These are phyloP conservation scores for Xylaria sp. DNA, from an alignment of 2,329 filamentous ascomycete genomes.

Conservation along the genomic window DNA sequence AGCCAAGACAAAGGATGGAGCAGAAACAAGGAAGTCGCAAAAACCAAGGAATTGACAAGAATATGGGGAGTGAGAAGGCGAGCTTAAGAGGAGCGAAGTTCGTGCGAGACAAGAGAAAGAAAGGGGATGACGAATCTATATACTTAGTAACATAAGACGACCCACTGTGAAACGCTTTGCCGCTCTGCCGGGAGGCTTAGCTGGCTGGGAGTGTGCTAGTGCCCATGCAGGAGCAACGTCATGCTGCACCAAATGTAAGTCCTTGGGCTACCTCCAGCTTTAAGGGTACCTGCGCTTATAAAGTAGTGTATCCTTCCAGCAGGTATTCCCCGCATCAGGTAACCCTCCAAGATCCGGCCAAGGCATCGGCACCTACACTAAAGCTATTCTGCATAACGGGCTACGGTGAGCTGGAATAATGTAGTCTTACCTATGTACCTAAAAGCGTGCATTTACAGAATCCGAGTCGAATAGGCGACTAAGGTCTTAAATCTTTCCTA, in stretches of 20 bases:
- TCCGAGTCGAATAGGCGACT: too few relatives aligned
- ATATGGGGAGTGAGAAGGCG: neutral
- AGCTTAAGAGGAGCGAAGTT: neutral
- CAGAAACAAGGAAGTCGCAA: neutral
- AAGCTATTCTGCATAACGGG: too few relatives aligned
- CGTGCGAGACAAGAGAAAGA: neutral
- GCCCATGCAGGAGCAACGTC: neutral
- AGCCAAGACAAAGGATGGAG: constrained; percentile 5
- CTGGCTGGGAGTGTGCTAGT: neutral
- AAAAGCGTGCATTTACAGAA: too few relatives aligned
- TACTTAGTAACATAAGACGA: neutral
- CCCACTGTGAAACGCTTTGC: constrained; percentile 15
- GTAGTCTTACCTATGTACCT: too few relatives aligned
- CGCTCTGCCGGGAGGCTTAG: neutral
- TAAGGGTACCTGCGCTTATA: neutral
- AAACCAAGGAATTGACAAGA: neutral
- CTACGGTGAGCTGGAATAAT: too few relatives aligned
- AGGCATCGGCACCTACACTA: too few relatives aligned
- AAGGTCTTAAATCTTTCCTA: too few relatives aligned
- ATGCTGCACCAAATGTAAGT: neutral
- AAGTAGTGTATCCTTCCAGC: neutral
- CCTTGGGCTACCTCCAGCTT: neutral
- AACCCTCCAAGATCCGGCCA: too few relatives aligned
- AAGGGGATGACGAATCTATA: constrained; percentile 1
- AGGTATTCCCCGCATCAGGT: too few relatives aligned